Evolutionary conservation across 1,139 yeast genomes (phyloP), one percentile per base, ranked within the genome.

Genomic region (Taphrina wiesneri): DNA sequence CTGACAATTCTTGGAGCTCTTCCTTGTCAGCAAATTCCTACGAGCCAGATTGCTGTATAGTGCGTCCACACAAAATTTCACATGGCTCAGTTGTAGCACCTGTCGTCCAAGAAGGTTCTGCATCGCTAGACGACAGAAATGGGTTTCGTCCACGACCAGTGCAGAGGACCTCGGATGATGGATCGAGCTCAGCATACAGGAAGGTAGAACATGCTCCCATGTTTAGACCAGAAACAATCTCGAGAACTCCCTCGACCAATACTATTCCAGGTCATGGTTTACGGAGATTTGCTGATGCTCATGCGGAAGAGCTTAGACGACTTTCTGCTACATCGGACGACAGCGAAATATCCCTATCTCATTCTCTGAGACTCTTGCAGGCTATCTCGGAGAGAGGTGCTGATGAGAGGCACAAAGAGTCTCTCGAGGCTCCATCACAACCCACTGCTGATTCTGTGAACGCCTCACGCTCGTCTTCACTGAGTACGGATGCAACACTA

Each of bases 1-100:
- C 28, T 21, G 49, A 45, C 49, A 45, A 45, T 23, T 45, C 49
- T 7, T 45, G 49, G 49, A 23, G 15, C 28, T 45, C 49, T 45
- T 45, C 49, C 2, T 21, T 45, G 7, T 45, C 49, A 11, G n/a
- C 25, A 21, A 7, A 23, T 2, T 45, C 49, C 25, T 45, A 19
- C n/a, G 49, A 45, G 7, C 28, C 25, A 7, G 28, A 19, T n/a
- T n/a, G 1, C n/a, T 11, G 21, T n/a, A 3, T 3, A 1, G 28
- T n/a, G 11, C 13, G 2, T 21, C 28, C 49, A 11, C 49, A 23
- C 25, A 9, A 45, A 2, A 3, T 11, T 11, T 15, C 28, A 21
- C 2, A 21, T 21, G n/a, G 4, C 7, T 19, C 49, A 2, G n/a
- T 28, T 11, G 5, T n/a, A 5, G 28, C 28, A 2, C 17, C 49